A percentile compares a stretch with the other conserved stretches of the same genome.
Conservation (phyloP, 2,329 filamentous ascomycete genomes). For the Pseudophaeomoniella oleicola region DNA sequence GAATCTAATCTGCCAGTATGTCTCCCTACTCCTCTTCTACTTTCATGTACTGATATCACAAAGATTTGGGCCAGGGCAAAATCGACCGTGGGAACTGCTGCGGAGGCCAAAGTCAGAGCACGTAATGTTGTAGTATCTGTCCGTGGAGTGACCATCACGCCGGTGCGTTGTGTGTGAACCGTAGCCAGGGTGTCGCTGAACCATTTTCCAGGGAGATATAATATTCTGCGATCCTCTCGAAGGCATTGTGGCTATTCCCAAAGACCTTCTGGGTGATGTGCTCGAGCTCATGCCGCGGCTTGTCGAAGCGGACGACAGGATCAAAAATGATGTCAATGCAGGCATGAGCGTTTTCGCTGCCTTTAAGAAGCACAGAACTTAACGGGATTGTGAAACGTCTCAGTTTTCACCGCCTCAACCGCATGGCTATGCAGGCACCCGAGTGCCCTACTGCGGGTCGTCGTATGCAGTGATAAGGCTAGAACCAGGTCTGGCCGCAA, state of each 20-base stretch:
- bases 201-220: constrained; percentile 42
- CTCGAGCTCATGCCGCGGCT: constrained; percentile 44
- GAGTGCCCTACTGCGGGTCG: background rate
- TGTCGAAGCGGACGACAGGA: constrained; percentile 40
- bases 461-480: background rate
- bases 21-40: constrained; percentile 7
- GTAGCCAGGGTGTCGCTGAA: background rate
- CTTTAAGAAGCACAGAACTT: constrained; percentile 41
- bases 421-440: background rate
- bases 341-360: constrained; percentile 52
- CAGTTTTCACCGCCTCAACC: background rate
- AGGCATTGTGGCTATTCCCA: constrained; percentile 54
- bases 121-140: constrained; percentile 25
- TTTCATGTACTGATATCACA: background rate
- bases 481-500: background rate
- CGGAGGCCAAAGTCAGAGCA: constrained; percentile 26
- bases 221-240: constrained; percentile 56
- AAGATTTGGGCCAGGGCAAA: constrained; percentile 28
- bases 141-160: constrained; percentile 24
- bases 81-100: constrained; percentile 29
- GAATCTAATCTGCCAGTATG: constrained; percentile 42
- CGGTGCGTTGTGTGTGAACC: constrained; percentile 16
- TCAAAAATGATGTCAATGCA: constrained; percentile 48
- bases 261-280: constrained; percentile 43
- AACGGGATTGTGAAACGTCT: background rate